Conservation (phyloP, 108 stramenopile species). For the Aurantiochytrium sp. region DNA sequence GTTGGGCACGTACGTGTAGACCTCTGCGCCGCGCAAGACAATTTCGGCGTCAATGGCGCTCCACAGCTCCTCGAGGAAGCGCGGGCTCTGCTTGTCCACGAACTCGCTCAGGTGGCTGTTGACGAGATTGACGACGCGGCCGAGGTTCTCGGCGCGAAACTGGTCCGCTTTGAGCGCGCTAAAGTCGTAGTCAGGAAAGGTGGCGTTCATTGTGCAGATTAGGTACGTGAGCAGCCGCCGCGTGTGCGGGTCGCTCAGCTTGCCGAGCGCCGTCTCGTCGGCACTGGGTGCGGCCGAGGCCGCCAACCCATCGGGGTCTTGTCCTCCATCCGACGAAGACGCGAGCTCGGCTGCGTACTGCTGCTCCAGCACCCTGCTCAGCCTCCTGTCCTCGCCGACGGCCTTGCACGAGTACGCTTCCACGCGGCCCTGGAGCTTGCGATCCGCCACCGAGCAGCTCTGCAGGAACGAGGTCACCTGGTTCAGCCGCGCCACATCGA, state of each 20-base stretch:
- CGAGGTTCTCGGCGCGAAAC: background rate
- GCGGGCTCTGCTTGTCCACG: background rate
- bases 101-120: background rate
- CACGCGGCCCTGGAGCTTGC: background rate
- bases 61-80: slow-evolving; percentile 16
- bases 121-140: background rate
- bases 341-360: background rate
- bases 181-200: slow-evolving; percentile 21
- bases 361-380: background rate
- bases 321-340: background rate
- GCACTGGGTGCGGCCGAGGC: background rate
- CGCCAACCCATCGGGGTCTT: background rate
- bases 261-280: background rate
- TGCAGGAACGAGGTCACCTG: slow-evolving; percentile 3
- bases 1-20: background rate
- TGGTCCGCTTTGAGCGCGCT: slow-evolving; percentile 16
- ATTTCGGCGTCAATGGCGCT: slow-evolving; percentile 21
- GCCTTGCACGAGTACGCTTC: slow-evolving; percentile 26
- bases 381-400: background rate
- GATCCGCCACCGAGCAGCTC: background rate
- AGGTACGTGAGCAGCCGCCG: background rate
- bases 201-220: slow-evolving; percentile 28
- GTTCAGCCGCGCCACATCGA: slow-evolving; percentile 14
- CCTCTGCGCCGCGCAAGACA: background rate
- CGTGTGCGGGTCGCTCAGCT: background rate